Evolutionary conservation across 352 stramenopile genomes (phyloP), one percentile per base, ranked within the genome.

Genomic region (Phytopythium vexans): DNA sequence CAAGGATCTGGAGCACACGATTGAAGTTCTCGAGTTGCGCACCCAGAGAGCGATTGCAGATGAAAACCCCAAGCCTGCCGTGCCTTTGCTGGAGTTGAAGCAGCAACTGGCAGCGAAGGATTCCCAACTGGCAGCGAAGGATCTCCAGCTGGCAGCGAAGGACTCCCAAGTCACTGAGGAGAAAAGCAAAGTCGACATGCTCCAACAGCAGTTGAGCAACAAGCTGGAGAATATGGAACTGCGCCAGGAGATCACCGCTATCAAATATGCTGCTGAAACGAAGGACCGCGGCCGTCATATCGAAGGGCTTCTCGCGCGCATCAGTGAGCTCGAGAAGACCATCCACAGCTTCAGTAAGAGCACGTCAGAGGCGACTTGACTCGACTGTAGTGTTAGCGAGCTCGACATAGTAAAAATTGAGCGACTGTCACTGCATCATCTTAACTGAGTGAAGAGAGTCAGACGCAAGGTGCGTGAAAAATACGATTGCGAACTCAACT

Each of bases 191-290:
- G 41, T 46, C 41, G 32, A 21, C 14, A 16, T 46, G 41, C 41
- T 46, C 14, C 41, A 46, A 46, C 7, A 46, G 32, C 41, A 46
- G 7, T 46, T 21, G 14, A 46, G 14, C 16, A 46, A 21, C 14
- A 46, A 46, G 41, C 41, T 46, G 41, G 41, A 46, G 41, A 46
- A 46, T 21, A 46, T 46, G 41, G 41, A 46, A 15, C 41, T 46
- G 14, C 41, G 41, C 41, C 41, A 46, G 41, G 32, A 46, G 41
- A 46, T 46, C 14, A 21, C 14, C 14, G 14, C 41, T 15, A 46
- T 46, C 41, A 21, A 46, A 15, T 21, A 46, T 15, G 41, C 41
- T 46, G 41, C 41, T 15, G 41, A 46, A 21, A 46, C 32, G 14
- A 46, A 46, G 41, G 41, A 46, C 16, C 16, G 32, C 7, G 41